Percentiles rank a stretch among this genome's conserved stretches.
Evolutionary conservation across 805 yeast genomes (phyloP).

Genomic region (Wickerhamomyces chaumierensis): DNA sequence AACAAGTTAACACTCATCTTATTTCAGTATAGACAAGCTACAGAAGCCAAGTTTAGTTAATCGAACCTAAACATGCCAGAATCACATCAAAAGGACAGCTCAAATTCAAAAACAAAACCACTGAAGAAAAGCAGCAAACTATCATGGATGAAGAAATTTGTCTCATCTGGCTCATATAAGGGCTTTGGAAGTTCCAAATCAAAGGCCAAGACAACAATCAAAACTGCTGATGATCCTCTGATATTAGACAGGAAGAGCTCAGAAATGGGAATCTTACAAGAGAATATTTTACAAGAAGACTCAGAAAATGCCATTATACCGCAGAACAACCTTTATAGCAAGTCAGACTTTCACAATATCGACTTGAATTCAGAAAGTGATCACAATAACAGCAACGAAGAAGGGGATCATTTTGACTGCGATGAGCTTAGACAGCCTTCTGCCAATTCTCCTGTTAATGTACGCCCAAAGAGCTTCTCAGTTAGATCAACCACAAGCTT

Average conservation of each 20-base stretch:
- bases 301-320: too few species aligned
- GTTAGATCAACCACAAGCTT: neutral
- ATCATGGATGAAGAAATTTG: slow-evolving; percentile 11
- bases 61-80: too few species aligned
- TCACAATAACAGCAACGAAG: neutral
- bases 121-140: slow-evolving; percentile 7
- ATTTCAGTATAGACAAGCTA: too few species aligned
- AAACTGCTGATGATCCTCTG: neutral
- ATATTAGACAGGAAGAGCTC: neutral
- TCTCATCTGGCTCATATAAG: slow-evolving; percentile 4
- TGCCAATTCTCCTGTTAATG: neutral
- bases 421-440: slow-evolving; percentile 7
- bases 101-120: slow-evolving; percentile 1
- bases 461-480: neutral
- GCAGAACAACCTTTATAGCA: too few species aligned
- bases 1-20: too few species aligned
- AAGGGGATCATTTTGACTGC: neutral
- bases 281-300: neutral
- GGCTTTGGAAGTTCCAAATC: neutral
- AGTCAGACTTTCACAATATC: neutral
- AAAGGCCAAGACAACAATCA: neutral
- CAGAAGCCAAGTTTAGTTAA: too few species aligned
- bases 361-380: neutral
- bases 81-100: neutral
- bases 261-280: too few species aligned